A percentile compares a stretch with the other conserved stretches of the same genome.
These are phyloP conservation scores for Grosmannia serpens DNA, from an alignment of 2,329 filamentous ascomycete genomes.

Conservation along the genomic window DNA sequence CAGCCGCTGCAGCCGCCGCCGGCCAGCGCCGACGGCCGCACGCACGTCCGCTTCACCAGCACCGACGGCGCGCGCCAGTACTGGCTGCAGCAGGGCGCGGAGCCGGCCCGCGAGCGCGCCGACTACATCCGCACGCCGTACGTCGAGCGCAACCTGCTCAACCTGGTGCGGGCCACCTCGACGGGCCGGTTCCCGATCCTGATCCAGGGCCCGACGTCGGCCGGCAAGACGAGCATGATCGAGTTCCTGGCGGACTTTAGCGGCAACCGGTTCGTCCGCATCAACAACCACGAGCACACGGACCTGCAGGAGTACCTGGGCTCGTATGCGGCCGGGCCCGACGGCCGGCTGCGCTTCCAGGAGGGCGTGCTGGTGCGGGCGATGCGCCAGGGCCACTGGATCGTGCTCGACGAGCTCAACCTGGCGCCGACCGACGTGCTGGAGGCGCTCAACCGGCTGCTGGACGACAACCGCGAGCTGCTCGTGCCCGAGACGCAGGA, in stretches of 20 bases:
- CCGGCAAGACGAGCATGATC: constrained; percentile 99
- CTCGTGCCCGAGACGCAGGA: constrained; percentile 96
- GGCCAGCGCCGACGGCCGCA: constrained; percentile 47
- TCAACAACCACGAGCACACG: constrained; percentile 99
- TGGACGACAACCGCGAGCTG: constrained; percentile 94
- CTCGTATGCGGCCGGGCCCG: constrained; percentile 76
- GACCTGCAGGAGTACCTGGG: constrained; percentile 96
- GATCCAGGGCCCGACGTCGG: constrained; percentile 92
- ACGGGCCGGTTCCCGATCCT: constrained; percentile 87
- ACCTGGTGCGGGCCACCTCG: constrained; percentile 85
- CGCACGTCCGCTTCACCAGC: constrained; percentile 70
- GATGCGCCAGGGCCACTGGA: constrained; percentile 89
- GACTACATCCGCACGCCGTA: constrained; percentile 97
- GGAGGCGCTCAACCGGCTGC: constrained; percentile 84
- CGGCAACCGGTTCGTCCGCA: constrained; percentile 92
- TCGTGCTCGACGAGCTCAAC: constrained; percentile 95
- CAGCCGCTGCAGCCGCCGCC: constrained; percentile 64
- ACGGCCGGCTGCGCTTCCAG: constrained; percentile 80
- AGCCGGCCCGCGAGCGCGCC: constrained; percentile 55
- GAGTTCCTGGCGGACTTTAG: constrained; percentile 95
- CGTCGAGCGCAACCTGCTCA: constrained; percentile 87
- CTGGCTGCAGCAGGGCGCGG: constrained; percentile 71
- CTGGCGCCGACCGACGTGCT: constrained; percentile 93
- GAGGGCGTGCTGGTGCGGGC: constrained; percentile 91
- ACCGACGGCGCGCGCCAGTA: constrained; percentile 60